Evolutionary conservation across 1,139 yeast species (phyloP).

Genomic region (Yamadazyma triangularis): DNA sequence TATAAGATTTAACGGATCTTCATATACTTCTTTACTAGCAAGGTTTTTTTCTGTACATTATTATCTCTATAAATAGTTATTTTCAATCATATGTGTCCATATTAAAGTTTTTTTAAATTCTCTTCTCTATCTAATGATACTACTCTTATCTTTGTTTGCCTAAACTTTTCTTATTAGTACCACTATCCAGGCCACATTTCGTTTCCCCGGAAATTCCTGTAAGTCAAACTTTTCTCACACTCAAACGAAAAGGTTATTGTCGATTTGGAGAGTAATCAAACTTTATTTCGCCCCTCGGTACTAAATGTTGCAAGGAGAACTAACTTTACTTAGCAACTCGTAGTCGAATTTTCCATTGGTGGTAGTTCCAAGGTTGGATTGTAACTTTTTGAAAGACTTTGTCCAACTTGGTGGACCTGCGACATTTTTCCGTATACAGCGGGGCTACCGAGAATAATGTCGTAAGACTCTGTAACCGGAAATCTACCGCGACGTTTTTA

Average conservation of each 20-base stretch:
- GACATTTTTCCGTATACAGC: no score
- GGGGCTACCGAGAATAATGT: no score
- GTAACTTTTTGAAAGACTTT: no score
- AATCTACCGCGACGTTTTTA: no score
- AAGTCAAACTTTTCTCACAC: neutral
- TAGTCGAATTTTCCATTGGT: constrained; percentile 4
- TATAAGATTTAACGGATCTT: constrained; percentile 5
- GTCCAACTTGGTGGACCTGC: no score
- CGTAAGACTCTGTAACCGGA: no score
- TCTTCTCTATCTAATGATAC: neutral
- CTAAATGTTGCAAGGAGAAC: constrained; percentile 1
- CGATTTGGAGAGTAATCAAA: neutral
- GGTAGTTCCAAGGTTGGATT: no score
- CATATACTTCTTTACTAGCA: no score
- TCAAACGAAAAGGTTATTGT: neutral
- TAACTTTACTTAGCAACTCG: constrained; percentile 1
- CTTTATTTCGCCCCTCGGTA: constrained; percentile 3
- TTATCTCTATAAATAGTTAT: constrained; percentile 1
- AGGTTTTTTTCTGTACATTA: constrained; percentile 3
- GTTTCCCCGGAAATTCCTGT: neutral
- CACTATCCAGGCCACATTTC: neutral
- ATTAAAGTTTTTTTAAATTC: constrained; percentile 2
- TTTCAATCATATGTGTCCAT: constrained; percentile 2
- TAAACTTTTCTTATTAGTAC: neutral
- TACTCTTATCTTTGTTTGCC: neutral